Percentiles rank a stretch among this genome's conserved stretches.
These are phyloP conservation scores for Handroanthus guayacan DNA, from an alignment of 257 asterid genomes.

Conservation along the genomic window DNA sequence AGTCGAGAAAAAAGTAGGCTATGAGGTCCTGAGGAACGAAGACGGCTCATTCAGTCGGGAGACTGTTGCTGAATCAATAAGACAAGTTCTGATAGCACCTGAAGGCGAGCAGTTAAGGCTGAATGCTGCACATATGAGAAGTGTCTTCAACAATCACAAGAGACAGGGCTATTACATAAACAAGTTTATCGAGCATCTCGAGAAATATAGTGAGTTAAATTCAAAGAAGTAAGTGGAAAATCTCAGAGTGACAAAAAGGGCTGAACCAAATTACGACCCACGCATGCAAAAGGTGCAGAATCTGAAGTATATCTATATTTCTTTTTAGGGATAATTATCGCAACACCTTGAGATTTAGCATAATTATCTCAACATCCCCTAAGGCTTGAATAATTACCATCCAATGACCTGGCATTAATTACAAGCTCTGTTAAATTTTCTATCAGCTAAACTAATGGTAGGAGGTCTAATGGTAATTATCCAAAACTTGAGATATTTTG, in stretches of 20 bases:
- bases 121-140: slow-evolving; percentile 43
- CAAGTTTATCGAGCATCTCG: slow-evolving; percentile 46
- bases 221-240: slow-evolving; percentile 6
- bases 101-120: slow-evolving; percentile 41
- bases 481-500: too few species aligned
- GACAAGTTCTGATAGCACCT: slow-evolving; percentile 42
- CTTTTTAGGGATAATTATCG: too few species aligned
- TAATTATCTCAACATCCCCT: too few species aligned
- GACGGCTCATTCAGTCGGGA: slow-evolving; percentile 54
- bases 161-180: slow-evolving; percentile 46
- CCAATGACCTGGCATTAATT: too few species aligned
- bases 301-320: too few species aligned
- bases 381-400: too few species aligned
- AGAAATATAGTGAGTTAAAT: slow-evolving; percentile 4
- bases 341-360: too few species aligned
- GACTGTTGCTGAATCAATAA: slow-evolving; percentile 45
- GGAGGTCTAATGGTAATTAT: too few species aligned
- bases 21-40: slow-evolving; percentile 50
- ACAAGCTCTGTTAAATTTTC: too few species aligned
- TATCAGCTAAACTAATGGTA: too few species aligned
- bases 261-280: too few species aligned
- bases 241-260: background rate
- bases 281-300: background rate
- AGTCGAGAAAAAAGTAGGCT: slow-evolving; percentile 50
- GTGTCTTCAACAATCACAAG: slow-evolving; percentile 40